These are phyloP conservation scores for Kodamaea fukazawae DNA, from an alignment of 805 yeast genomes.

Conservation along the genomic window DNA sequence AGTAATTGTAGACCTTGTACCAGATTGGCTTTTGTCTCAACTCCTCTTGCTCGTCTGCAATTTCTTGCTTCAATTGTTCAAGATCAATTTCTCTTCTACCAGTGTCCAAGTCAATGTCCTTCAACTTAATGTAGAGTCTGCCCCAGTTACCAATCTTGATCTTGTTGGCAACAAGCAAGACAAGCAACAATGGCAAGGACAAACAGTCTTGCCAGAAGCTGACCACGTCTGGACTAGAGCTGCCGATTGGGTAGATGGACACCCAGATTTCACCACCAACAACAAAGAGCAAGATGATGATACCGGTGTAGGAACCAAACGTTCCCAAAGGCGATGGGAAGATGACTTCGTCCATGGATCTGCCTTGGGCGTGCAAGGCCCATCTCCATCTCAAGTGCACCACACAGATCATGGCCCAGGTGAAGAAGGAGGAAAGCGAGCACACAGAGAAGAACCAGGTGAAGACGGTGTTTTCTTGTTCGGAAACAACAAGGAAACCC, in stretches of 20 bases:
- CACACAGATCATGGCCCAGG: conserved; percentile 40
- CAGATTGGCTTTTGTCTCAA: conserved; percentile 29
- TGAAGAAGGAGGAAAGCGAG: conserved; percentile 40
- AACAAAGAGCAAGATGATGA: conserved; percentile 30
- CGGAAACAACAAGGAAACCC: conserved; percentile 36
- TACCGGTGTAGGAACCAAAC: conserved; percentile 35
- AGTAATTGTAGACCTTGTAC: conserved; percentile 29
- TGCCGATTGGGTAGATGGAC: conserved; percentile 34
- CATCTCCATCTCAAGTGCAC: conserved; percentile 42
- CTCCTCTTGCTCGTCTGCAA: conserved; percentile 36
- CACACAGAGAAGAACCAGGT: conserved; percentile 42
- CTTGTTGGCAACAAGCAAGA: conserved; percentile 45
- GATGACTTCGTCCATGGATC: conserved; percentile 32
- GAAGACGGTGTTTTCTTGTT: conserved; percentile 32
- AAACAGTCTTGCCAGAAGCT: conserved; percentile 53
- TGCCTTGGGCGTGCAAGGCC: conserved; percentile 34
- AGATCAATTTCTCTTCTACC: conserved; percentile 39
- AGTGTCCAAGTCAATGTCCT: conserved; percentile 41
- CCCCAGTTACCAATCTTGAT: conserved; percentile 29
- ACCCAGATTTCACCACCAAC: conserved; percentile 40
- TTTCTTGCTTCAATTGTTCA: conserved; percentile 38
- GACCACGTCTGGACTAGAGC: conserved; percentile 28
- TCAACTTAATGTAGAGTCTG: conserved; percentile 27
- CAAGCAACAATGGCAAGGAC: conserved; percentile 35
- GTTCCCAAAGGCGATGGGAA: conserved; percentile 36